phyloP scores from a whole-genome alignment of 371 early-diverging fungal species.

The Mucor mucedo region DNA sequence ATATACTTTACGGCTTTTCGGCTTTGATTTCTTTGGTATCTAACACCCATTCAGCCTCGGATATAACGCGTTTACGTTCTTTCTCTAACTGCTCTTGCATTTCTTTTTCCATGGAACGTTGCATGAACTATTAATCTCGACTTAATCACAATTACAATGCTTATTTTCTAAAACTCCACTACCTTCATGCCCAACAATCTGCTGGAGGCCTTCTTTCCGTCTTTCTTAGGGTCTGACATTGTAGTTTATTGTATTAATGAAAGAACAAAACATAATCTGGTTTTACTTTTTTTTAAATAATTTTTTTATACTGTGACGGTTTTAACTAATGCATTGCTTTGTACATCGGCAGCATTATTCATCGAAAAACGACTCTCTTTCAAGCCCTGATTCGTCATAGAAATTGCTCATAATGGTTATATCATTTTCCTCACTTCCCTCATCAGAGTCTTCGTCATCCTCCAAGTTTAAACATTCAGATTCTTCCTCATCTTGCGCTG shows the following conservation, averaged over 20 bases:
- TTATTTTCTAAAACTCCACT: not conserved
- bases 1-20: conserved; percentile 52
- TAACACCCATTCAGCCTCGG: conserved; percentile 63
- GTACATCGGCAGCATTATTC: too few species aligned
- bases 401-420: too few species aligned
- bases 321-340: too few species aligned
- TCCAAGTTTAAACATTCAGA: too few species aligned
- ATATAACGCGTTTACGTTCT: conserved; percentile 57
- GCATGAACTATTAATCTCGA: conserved; percentile 54
- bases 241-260: not conserved
- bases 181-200: conserved; percentile 56
- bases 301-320: too few species aligned
- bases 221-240: conserved; percentile 20
- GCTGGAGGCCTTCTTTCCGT: conserved; percentile 45
- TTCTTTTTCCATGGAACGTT: conserved; percentile 55
- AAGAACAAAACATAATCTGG: too few species aligned
- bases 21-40: conserved; percentile 47
- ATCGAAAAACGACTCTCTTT: too few species aligned
- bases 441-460: too few species aligned
- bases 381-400: too few species aligned
- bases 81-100: conserved; percentile 32
- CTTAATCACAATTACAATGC: not conserved
- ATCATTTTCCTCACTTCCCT: too few species aligned
- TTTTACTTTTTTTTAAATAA: too few species aligned
- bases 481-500: too few species aligned